Conservation (phyloP, 495 filamentous ascomycete species). For the Daldinia decipiens region DNA sequence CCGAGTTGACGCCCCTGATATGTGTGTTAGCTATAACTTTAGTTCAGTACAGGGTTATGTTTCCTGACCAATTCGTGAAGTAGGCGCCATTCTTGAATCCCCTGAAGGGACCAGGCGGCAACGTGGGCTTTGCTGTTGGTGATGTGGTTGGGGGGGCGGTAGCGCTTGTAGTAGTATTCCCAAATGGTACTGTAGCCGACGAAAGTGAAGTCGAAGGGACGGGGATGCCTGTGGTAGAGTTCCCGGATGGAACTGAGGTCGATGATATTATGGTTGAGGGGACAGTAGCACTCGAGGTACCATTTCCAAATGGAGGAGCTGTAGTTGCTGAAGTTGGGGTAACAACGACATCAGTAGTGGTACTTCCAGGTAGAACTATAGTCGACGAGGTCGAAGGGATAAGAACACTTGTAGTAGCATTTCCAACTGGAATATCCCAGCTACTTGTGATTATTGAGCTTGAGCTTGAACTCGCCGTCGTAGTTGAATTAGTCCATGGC, state of each 20-base stretch:
- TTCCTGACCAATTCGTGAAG: constrained; percentile 58
- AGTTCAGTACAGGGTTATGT: neutral
- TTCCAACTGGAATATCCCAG: constrained; percentile 5
- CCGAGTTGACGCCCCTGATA: constrained; percentile 38
- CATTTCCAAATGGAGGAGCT: constrained; percentile 6
- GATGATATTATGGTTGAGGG: constrained; percentile 10
- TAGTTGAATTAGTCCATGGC: constrained; percentile 23
- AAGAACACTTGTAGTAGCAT: neutral
- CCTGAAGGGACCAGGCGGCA: constrained; percentile 41
- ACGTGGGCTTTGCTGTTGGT: constrained; percentile 30
- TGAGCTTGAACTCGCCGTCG: constrained; percentile 9
- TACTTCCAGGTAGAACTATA: neutral
- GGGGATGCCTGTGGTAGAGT: neutral
- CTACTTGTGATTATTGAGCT: constrained; percentile 14
- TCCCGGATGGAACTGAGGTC: neutral
- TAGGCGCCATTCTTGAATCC: constrained; percentile 56
- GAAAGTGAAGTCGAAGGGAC: neutral
- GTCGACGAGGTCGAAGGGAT: constrained; percentile 1
- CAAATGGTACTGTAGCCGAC: neutral
- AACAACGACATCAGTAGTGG: constrained; percentile 2
- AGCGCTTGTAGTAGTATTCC: neutral
- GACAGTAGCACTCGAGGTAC: constrained; percentile 4
- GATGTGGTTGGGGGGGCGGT: neutral
- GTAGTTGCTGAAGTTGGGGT: constrained; percentile 4
- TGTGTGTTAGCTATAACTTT: constrained; percentile 14